phyloP scores from a whole-genome alignment of 2,329 filamentous ascomycete species.

The Claviceps africana region DNA sequence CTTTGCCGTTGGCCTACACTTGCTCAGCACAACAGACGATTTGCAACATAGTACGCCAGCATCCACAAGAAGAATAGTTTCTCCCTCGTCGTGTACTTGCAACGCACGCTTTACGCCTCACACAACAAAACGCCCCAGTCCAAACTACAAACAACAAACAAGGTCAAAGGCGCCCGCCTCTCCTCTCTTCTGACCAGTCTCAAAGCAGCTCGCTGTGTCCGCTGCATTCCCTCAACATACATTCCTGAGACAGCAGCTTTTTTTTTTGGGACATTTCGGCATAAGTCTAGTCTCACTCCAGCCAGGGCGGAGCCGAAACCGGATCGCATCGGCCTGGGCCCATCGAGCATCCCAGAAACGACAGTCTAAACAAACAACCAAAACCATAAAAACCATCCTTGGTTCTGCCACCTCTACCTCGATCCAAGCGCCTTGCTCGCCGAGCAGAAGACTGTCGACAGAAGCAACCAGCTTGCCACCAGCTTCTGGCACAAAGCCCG shows the following conservation, averaged over 20 bases:
- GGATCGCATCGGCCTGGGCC: background rate
- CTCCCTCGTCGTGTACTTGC: too few relatives aligned
- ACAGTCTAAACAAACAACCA: background rate
- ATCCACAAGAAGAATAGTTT: background rate
- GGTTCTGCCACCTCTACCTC: background rate
- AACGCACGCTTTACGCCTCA: background rate
- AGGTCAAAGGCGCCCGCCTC: too few relatives aligned
- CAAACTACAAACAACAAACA: background rate
- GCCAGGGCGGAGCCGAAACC: conserved; percentile 1
- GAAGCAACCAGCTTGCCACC: background rate
- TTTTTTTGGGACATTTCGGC: background rate
- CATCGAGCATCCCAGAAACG: background rate
- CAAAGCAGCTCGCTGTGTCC: too few relatives aligned
- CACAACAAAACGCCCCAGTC: too few relatives aligned
- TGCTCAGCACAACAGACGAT: background rate
- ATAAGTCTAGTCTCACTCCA: background rate
- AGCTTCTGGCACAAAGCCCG: background rate
- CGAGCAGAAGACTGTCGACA: background rate
- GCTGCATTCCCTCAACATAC: background rate
- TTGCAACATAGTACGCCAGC: background rate
- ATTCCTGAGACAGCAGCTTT: background rate
- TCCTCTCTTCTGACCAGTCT: too few relatives aligned
- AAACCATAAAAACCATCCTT: background rate
- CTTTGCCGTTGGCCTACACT: background rate
- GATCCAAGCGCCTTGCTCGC: background rate